These are phyloP conservation scores for Hyphochytrium catenoides DNA, from an alignment of 352 stramenopile species.

Conservation along the genomic window DNA sequence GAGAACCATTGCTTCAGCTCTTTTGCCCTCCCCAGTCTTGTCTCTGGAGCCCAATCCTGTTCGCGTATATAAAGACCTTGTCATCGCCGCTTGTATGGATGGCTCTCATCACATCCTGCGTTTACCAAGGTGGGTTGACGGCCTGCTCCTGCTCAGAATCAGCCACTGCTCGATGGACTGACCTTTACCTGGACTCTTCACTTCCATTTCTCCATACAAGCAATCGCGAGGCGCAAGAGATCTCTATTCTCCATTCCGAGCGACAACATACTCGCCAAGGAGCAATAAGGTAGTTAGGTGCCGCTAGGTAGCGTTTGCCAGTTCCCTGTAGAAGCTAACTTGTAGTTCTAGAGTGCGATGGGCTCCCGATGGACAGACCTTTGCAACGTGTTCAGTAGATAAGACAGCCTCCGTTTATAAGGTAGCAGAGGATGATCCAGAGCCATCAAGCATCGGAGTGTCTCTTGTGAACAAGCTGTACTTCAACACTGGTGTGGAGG, in stretches of 20 bases:
- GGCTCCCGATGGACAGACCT: conserved; percentile 22
- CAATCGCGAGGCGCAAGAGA: conserved; percentile 9
- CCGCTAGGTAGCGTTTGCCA: no score
- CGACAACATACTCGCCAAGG: conserved; percentile 42
- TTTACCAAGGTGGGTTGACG: conserved; percentile 15
- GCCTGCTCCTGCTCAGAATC: no score
- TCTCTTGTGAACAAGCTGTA: conserved; percentile 54
- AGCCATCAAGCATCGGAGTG: conserved; percentile 10
- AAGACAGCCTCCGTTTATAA: conserved; percentile 41
- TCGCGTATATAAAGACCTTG: conserved; percentile 16
- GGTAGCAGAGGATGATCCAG: conserved; percentile 8
- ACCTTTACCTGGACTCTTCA: no score
- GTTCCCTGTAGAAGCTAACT: no score
- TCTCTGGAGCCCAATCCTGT: no score
- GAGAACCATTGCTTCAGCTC: conserved; percentile 25
- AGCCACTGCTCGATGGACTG: no score
- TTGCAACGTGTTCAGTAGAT: conserved; percentile 40
- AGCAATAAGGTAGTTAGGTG: conserved; percentile 25
- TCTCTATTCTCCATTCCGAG: conserved; percentile 21
- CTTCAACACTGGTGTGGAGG: conserved; percentile 51
- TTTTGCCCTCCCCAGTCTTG: conserved; percentile 37
- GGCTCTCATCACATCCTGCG: conserved; percentile 26
- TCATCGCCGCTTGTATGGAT: conserved; percentile 42
- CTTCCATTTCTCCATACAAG: no score
- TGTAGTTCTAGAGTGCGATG: no score